Base-by-base conservation (phyloP, 2,329 filamentous ascomycete species). In the Fusarium brevicatenulatum region DNA sequence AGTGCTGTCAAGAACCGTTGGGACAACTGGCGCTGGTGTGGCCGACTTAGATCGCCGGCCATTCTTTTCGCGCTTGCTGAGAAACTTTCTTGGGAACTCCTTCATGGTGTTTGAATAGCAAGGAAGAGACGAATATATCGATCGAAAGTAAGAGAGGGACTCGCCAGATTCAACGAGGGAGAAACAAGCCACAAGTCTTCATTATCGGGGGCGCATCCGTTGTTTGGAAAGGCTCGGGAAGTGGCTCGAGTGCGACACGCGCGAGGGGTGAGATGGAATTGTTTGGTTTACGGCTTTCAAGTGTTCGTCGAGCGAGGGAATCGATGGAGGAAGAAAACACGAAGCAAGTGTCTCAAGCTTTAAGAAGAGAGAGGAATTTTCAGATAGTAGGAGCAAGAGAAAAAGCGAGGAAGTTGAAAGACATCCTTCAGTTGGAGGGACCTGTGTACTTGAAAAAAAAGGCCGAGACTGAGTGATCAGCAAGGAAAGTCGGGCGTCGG, bases 11-110 rank as follows among this genome's bases (percentile, higher is more conserved):
- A 72, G 50, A n/a, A 64, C 34, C 25, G 74, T 37, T 47, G 71
- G 67, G 30, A 83, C 81, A 30, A 87, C 85, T 62, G 90, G 88
- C 21, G 85, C 81, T 43, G 87, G 85, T 58, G 90, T 87, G 25
- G 85, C 84, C 52, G 88, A 90, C 76, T 87, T 89, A 77, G 85
- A 86, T 67, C 88, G 86, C 65, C 84, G 84, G 73, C 83, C 85
- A 80, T 86, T 86, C 82, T 89, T 94, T 77, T 93, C 92, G 74
- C 91, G 89, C 75, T 91, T 86, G 81, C 89, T 93, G 68, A 93
- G 89, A 80, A 94, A 91, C 77, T 91, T 90, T 79, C 89, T 90
- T 54, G 86, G 86, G 67, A 88, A 82, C 72, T 85, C 82, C 82
- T 88, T 89, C 85, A 89, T 89, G 78, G 74, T 85, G 78, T 68